phyloP scores from a whole-genome alignment of 768 basidiomycete genomes.

The Tremella fuciformis region DNA sequence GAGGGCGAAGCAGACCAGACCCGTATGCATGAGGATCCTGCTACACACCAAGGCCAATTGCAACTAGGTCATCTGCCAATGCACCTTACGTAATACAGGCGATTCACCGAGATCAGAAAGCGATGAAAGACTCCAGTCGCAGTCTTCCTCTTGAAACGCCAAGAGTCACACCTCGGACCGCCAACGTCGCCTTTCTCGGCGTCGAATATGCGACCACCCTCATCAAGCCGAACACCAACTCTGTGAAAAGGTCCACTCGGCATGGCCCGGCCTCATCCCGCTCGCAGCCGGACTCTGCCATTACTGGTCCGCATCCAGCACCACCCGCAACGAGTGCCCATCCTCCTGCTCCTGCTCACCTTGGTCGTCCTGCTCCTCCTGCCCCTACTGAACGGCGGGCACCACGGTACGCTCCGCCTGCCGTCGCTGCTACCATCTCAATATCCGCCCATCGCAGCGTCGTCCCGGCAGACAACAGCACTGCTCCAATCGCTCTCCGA shows the following conservation, averaged over 20 bases:
- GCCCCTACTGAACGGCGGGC: background rate
- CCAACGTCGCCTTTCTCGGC: too few species aligned
- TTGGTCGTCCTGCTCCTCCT: background rate
- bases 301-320: slow-evolving; percentile 11
- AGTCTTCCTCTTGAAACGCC: too few species aligned
- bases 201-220: background rate
- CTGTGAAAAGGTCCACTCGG: too few species aligned
- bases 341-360: background rate
- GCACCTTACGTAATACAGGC: too few species aligned
- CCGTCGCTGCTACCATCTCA: slow-evolving; percentile 11
- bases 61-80: too few species aligned
- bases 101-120: too few species aligned
- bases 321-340: background rate
- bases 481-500: background rate
- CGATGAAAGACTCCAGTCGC: too few species aligned
- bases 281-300: background rate
- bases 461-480: background rate
- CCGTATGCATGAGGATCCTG: too few species aligned
- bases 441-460: slow-evolving; percentile 8
- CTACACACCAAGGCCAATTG: too few species aligned
- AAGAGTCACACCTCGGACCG: too few species aligned
- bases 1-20: too few species aligned
- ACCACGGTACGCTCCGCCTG: slow-evolving; percentile 6
- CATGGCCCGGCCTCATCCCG: background rate
- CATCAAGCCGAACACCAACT: background rate